These are phyloP conservation scores for Tinospora cordifolia DNA, from an alignment of 164 flowering plant species.

Conservation along the genomic window DNA sequence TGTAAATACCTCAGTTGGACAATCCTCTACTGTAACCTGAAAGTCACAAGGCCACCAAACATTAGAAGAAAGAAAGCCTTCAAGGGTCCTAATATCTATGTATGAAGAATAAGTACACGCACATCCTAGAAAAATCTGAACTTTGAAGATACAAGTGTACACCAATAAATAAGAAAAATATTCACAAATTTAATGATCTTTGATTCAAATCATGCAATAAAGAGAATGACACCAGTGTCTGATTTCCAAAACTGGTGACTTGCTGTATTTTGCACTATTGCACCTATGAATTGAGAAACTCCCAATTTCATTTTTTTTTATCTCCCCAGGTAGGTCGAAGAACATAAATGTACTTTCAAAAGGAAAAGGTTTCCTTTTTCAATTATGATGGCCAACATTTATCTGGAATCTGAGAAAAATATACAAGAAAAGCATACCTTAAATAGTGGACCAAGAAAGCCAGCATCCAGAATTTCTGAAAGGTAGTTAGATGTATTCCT, in stretches of 20 bases:
- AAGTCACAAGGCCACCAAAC: constrained; percentile 8
- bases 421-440: constrained; percentile 37
- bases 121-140: not conserved
- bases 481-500: constrained; percentile 37
- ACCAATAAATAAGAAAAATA: not conserved
- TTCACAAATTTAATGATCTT: not conserved
- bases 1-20: constrained; percentile 37
- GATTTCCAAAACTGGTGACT: no score
- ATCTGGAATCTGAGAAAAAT: not conserved
- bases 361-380: not conserved
- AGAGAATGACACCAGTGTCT: not conserved
- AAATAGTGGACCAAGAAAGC: constrained; percentile 70
- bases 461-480: constrained; percentile 76
- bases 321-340: not conserved
- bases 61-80: constrained; percentile 1
- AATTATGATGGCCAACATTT: not conserved
- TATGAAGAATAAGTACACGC: not conserved
- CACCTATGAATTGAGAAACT: not conserved
- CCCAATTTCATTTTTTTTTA: not conserved
- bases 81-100: not conserved
- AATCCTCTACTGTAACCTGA: constrained; percentile 65
- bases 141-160: not conserved
- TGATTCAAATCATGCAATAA: not conserved
- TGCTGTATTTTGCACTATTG: not conserved
- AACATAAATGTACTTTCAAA: not conserved